Conservation (phyloP, 2,329 filamentous ascomycete species). For the Mycosphaerella sp. region DNA sequence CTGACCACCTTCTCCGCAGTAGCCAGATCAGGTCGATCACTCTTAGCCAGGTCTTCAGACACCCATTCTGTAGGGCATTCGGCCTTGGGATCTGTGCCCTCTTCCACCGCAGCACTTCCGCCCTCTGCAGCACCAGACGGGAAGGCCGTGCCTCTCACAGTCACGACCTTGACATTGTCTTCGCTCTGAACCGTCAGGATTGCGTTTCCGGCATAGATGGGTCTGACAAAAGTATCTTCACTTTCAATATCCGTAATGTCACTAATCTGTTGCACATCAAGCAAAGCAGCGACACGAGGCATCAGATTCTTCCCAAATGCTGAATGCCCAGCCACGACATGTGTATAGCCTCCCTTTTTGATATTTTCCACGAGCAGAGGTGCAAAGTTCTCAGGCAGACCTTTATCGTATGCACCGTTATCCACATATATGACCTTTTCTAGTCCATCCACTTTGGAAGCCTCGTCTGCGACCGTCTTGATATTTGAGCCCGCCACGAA, state of each 20-base stretch:
- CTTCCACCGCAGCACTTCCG: conserved; percentile 69
- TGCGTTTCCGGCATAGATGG: conserved; percentile 96
- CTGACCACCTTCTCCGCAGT: conserved; percentile 89
- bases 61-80: conserved; percentile 77
- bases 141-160: conserved; percentile 90
- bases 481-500: conserved; percentile 79
- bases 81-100: conserved; percentile 75
- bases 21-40: conserved; percentile 84
- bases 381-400: conserved; percentile 90
- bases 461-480: conserved; percentile 70
- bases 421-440: conserved; percentile 89
- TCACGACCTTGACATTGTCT: conserved; percentile 81
- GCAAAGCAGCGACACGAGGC: conserved; percentile 81
- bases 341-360: conserved; percentile 89
- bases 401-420: conserved; percentile 87
- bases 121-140: conserved; percentile 63
- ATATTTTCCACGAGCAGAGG: conserved; percentile 91
- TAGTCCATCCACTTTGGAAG: conserved; percentile 80
- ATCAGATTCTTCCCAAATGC: conserved; percentile 95
- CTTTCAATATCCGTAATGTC: conserved; percentile 81
- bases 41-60: conserved; percentile 86
- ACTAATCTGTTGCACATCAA: conserved; percentile 89
- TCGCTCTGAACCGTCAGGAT: conserved; percentile 91
- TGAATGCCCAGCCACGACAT: conserved; percentile 83
- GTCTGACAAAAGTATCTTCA: conserved; percentile 91